A percentile compares a stretch with the other conserved stretches of the same genome.
phyloP scores from a whole-genome alignment of 306 rosid species.

The Ormosia emarginata region DNA sequence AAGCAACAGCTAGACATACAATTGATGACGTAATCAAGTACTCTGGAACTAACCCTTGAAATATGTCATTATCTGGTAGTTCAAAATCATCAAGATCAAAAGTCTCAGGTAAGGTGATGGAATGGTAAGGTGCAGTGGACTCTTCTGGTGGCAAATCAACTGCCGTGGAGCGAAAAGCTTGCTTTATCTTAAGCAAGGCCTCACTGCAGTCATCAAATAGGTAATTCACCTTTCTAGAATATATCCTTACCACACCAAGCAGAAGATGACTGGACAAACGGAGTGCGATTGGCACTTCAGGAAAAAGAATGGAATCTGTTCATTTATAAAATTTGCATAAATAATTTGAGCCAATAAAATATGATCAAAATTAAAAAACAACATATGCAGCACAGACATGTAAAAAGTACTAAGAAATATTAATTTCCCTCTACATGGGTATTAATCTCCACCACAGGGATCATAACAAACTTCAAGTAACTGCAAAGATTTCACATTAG shows the following conservation, averaged over 20 bases:
- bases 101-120: slow-evolving; percentile 96
- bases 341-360: slow-evolving; percentile 13
- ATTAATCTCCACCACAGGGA: background rate
- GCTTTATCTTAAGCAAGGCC: slow-evolving; percentile 99
- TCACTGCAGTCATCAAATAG: slow-evolving; percentile 99
- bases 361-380: background rate
- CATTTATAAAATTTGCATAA: slow-evolving; percentile 31
- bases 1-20: slow-evolving; percentile 19
- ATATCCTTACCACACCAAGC: slow-evolving; percentile 99
- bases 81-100: slow-evolving; percentile 99
- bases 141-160: slow-evolving; percentile 99
- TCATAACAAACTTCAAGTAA: background rate
- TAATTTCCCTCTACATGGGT: background rate
- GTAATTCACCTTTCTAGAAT: slow-evolving; percentile 99
- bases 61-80: slow-evolving; percentile 89
- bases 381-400: slow-evolving; percentile 2
- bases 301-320: slow-evolving; percentile 97
- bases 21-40: slow-evolving; percentile 14
- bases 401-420: background rate
- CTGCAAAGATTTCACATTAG: background rate
- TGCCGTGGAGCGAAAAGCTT: slow-evolving; percentile 96
- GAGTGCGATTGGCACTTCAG: slow-evolving; percentile 96
- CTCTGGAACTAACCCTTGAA: slow-evolving; percentile 73
- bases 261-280: slow-evolving; percentile 99
- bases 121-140: slow-evolving; percentile 99